Evolutionary conservation across 163 green algal genomes (phyloP).

Genomic region (Prototheca stagnorum): DNA sequence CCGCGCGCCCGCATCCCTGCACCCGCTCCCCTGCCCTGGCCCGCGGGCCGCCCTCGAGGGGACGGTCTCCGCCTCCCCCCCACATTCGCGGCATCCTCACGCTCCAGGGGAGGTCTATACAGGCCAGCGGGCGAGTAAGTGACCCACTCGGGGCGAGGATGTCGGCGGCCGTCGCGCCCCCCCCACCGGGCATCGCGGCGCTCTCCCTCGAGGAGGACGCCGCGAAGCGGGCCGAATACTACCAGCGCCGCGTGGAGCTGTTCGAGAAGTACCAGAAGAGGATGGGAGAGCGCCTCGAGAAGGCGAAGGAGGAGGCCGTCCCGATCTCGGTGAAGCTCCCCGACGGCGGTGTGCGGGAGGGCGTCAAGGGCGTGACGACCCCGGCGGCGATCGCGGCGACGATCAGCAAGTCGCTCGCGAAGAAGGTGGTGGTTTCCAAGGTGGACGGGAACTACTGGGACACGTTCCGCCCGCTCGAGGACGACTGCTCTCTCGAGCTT

Average conservation of each 20-base stretch:
- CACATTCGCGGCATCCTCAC: too few species aligned
- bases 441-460: slow-evolving; percentile 60
- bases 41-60: too few species aligned
- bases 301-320: slow-evolving; percentile 33
- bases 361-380: slow-evolving; percentile 64
- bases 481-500: slow-evolving; percentile 72
- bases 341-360: slow-evolving; percentile 12
- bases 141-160: neutral
- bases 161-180: neutral
- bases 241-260: slow-evolving; percentile 67
- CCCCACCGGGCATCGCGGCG: neutral
- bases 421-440: slow-evolving; percentile 74
- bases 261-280: slow-evolving; percentile 65
- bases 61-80: neutral
- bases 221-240: slow-evolving; percentile 47
- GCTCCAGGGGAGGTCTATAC: too few species aligned
- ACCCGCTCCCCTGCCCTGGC: too few species aligned
- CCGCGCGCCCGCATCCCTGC: too few species aligned
- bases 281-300: slow-evolving; percentile 36
- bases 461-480: slow-evolving; percentile 68
- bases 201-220: neutral
- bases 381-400: slow-evolving; percentile 80
- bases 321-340: slow-evolving; percentile 51
- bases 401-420: slow-evolving; percentile 78
- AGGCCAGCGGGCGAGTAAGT: too few species aligned